Evolutionary conservation across 257 asterid genomes (phyloP), one percentile per base, ranked within the genome.

Genomic region (Ocimum tenuiflorum): DNA sequence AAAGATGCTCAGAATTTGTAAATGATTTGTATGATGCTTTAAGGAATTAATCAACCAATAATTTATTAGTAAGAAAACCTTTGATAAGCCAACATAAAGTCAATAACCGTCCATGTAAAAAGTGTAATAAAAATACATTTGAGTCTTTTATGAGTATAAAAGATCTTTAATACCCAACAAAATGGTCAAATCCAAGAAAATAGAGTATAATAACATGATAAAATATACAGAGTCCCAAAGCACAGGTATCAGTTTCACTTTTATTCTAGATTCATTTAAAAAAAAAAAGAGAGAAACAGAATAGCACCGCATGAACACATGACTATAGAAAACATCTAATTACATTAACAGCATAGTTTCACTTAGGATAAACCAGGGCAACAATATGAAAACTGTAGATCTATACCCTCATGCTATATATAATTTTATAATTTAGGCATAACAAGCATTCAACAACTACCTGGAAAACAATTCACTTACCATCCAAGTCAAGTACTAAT

Each of bases 401-500:
- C 7, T 8, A 43, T 61, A 79, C 36, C 20, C 63, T 35, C 15
- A 22, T 42, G 56, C 55, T 15, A 29, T 4, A 19, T 36, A 36
- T 43, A 42, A 46, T 54, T 43, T 9, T 22, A 68, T 24, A 59
- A 38, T 42, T 35, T 15, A 45, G 31, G 49, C 42, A 43, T 7
- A 17, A 31, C 11, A 52, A 29, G 18, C 35, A 67, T 24, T 35
- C 35, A 64, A 70, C 24, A 60, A 20, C 60, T 7, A 71, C 3
- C 42, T 10, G 60, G 27, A 35, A 18, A 62, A 33, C 10, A 29
- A 33, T 35, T 45, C 23, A 73, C 88, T 80, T 77, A 89, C 98
- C 98, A 77, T 92, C 98, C 78, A 92, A 75, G 78, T 92, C 98
- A 69, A 92, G 98, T 42, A 84, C 96, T 66, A 92, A 81, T 5